These are phyloP conservation scores for Globisporangium ultimum DNA, from an alignment of 352 stramenopile genomes.

Conservation along the genomic window DNA sequence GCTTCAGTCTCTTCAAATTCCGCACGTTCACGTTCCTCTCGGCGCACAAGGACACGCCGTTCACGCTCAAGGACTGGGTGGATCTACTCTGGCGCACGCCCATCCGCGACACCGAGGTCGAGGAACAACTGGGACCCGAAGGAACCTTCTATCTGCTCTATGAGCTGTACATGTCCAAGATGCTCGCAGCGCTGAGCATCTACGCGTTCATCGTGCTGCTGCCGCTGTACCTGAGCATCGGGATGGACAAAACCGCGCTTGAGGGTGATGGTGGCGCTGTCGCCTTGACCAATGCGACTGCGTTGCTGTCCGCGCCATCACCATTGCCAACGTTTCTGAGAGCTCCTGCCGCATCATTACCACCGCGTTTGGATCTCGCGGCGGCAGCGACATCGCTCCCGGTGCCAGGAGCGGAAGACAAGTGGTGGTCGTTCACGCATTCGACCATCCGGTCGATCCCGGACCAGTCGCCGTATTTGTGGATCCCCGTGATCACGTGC, in stretches of 20 bases:
- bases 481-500: slow-evolving; percentile 65
- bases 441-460: slow-evolving; percentile 79
- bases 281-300: no score
- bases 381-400: background rate
- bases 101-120: slow-evolving; percentile 62
- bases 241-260: slow-evolving; percentile 22
- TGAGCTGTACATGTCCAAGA: slow-evolving; percentile 68
- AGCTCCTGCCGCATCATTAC: slow-evolving; percentile 6
- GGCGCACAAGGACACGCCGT: slow-evolving; percentile 25
- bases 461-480: slow-evolving; percentile 73
- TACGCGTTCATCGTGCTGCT: slow-evolving; percentile 69
- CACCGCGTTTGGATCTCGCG: slow-evolving; percentile 7
- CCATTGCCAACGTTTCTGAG: background rate
- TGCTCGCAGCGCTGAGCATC: slow-evolving; percentile 56
- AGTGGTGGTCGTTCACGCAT: slow-evolving; percentile 78
- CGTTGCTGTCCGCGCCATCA: background rate
- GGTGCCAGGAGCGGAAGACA: slow-evolving; percentile 21
- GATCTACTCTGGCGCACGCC: slow-evolving; percentile 71
- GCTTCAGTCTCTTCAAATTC: slow-evolving; percentile 76
- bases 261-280: slow-evolving; percentile 6
- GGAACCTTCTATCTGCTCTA: slow-evolving; percentile 85
- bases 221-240: slow-evolving; percentile 66
- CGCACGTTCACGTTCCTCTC: slow-evolving; percentile 43
- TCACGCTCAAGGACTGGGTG: slow-evolving; percentile 58
- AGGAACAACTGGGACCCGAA: slow-evolving; percentile 63